phyloP scores from a whole-genome alignment of 441 rosid species.

The Syzygium malaccense region DNA sequence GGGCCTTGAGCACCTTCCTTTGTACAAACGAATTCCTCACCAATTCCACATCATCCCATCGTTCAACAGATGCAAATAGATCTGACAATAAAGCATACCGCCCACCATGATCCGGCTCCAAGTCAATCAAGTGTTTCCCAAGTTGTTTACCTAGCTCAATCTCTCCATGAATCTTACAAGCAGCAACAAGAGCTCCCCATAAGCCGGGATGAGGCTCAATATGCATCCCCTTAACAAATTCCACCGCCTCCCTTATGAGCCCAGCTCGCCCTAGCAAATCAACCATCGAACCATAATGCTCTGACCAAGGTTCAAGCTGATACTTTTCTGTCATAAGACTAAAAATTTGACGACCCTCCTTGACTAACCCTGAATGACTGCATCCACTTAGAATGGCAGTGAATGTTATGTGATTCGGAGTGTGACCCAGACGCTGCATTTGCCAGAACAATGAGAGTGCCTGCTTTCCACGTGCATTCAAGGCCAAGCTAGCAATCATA shows the following conservation, averaged over 20 bases:
- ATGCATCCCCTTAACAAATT: conserved; percentile 20
- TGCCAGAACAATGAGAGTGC: conserved; percentile 15
- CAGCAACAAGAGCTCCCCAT: conserved; percentile 22
- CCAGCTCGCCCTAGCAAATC: conserved; percentile 30
- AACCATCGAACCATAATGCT: conserved; percentile 28
- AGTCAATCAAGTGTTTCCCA: conserved; percentile 18
- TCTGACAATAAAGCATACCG: conserved; percentile 23
- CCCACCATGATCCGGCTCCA: conserved; percentile 28
- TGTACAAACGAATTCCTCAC: conserved; percentile 19
- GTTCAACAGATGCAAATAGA: conserved; percentile 20
- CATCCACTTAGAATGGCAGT: conserved; percentile 22
- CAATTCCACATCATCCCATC: conserved; percentile 22
- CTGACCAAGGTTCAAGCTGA: conserved; percentile 15
- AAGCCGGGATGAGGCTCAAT: conserved; percentile 20
- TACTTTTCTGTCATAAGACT: conserved; percentile 20
- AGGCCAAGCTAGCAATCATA: conserved; percentile 21
- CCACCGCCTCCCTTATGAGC: conserved; percentile 13
- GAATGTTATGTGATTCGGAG: conserved; percentile 18
- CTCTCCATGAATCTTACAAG: conserved; percentile 18
- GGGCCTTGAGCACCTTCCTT: conserved; percentile 8
- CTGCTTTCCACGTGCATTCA: conserved; percentile 12
- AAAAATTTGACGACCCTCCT: conserved; percentile 17
- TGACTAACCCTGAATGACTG: conserved; percentile 12
- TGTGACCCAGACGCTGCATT: conserved; percentile 21
- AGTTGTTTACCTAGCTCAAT: conserved; percentile 13